Conservation (phyloP, 768 basidiomycete genomes). For the Naematelia encephala region DNA sequence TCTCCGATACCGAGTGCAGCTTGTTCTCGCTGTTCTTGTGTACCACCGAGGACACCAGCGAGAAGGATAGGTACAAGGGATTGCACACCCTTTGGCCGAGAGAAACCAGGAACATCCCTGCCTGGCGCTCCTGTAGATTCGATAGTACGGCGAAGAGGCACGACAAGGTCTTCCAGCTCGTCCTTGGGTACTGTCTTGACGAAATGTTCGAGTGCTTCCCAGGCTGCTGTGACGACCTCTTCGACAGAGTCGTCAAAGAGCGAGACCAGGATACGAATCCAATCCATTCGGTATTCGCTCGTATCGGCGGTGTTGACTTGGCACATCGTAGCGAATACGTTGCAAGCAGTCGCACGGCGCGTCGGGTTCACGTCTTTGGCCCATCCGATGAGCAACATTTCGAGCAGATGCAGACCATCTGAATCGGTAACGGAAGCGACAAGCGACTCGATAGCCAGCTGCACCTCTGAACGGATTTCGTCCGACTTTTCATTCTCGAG, state of each 20-base stretch:
- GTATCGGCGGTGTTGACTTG: slow-evolving; percentile 76
- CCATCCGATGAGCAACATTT: slow-evolving; percentile 87
- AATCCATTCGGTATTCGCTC: slow-evolving; percentile 83
- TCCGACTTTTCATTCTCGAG: slow-evolving; percentile 64
- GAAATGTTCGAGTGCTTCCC: slow-evolving; percentile 76
- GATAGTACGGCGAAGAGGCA: slow-evolving; percentile 80
- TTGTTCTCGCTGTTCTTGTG: slow-evolving; percentile 82
- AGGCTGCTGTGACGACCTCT: slow-evolving; percentile 68
- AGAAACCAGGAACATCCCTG: slow-evolving; percentile 76
- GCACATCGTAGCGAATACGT: slow-evolving; percentile 76
- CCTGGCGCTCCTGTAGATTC: slow-evolving; percentile 80
- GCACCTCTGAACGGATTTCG: slow-evolving; percentile 66
- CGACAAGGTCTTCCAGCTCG: slow-evolving; percentile 83
- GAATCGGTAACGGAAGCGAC: slow-evolving; percentile 74
- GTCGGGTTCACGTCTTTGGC: slow-evolving; percentile 68
- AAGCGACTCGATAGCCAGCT: slow-evolving; percentile 70
- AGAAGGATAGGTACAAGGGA: slow-evolving; percentile 83
- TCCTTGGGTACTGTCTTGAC: slow-evolving; percentile 89
- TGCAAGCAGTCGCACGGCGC: slow-evolving; percentile 74
- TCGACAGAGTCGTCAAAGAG: slow-evolving; percentile 67
- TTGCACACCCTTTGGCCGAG: slow-evolving; percentile 69
- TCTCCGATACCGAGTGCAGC: slow-evolving; percentile 97
- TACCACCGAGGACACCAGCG: slow-evolving; percentile 88
- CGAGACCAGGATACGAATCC: slow-evolving; percentile 84
- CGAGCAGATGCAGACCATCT: slow-evolving; percentile 84